Evolutionary conservation across 768 basidiomycete genomes (phyloP).

Genomic region (Naganishia vishniacii): DNA sequence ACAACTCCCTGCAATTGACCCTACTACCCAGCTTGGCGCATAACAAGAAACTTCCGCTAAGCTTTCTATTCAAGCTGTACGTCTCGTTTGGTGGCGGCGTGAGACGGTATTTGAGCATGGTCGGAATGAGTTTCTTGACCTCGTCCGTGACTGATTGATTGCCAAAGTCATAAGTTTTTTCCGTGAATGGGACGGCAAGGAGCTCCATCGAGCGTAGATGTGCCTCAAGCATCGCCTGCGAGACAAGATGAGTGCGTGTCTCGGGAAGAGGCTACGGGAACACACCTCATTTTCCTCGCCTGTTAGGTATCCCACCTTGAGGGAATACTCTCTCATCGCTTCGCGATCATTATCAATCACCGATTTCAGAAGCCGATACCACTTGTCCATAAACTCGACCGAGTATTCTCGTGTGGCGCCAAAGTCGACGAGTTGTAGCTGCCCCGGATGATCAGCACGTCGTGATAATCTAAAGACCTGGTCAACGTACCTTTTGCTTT

Average conservation of each 20-base stretch:
- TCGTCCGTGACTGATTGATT: constrained; percentile 60
- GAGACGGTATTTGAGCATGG: constrained; percentile 80
- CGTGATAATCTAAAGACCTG: background rate
- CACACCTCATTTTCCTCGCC: constrained; percentile 76
- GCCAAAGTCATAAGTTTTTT: constrained; percentile 73
- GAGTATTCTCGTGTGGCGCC: constrained; percentile 86
- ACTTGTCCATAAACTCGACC: constrained; percentile 77
- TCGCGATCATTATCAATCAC: constrained; percentile 65
- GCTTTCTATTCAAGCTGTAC: constrained; percentile 76
- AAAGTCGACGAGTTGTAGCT: constrained; percentile 89
- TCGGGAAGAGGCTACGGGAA: background rate
- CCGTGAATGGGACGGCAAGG: constrained; percentile 78
- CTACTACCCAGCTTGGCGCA: constrained; percentile 61
- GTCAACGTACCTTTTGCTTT: constrained; percentile 58
- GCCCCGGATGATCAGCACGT: background rate
- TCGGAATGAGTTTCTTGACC: constrained; percentile 75
- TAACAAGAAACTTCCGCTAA: constrained; percentile 52
- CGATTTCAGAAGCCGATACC: constrained; percentile 75
- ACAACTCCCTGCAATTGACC: constrained; percentile 67
- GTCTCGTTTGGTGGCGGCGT: constrained; percentile 92
- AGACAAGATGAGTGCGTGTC: background rate
- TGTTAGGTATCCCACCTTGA: constrained; percentile 81
- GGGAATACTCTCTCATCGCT: constrained; percentile 66
- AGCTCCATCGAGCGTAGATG: constrained; percentile 77
- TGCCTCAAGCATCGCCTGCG: constrained; percentile 76